These are phyloP conservation scores for Neurospora sp. DNA, from an alignment of 2,329 filamentous ascomycete genomes.

Conservation along the genomic window DNA sequence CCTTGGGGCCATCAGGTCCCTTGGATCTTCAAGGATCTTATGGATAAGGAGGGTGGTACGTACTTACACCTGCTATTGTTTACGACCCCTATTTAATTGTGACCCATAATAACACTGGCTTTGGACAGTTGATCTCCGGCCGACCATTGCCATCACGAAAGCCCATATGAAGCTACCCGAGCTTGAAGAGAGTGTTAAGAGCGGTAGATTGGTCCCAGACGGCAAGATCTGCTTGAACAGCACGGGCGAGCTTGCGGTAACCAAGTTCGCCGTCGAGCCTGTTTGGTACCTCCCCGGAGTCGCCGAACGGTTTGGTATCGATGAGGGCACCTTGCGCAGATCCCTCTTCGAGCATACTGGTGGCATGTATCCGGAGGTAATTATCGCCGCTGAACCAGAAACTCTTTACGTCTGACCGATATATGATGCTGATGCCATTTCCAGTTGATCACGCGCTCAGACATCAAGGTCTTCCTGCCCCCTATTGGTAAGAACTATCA, in stretches of 20 bases:
- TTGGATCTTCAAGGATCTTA: conserved; percentile 72
- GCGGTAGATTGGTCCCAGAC: conserved; percentile 67
- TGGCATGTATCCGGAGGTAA: conserved; percentile 81
- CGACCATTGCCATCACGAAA: conserved; percentile 84
- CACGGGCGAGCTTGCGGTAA: conserved; percentile 81
- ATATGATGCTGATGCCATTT: conserved; percentile 7
- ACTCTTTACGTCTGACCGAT: neutral
- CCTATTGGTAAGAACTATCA: conserved; percentile 58
- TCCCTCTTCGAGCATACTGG: conserved; percentile 92
- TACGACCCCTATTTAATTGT: neutral
- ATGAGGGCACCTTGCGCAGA: conserved; percentile 77
- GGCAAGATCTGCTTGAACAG: conserved; percentile 85
- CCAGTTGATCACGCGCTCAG: conserved; percentile 77
- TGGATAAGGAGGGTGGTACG: conserved; percentile 61
- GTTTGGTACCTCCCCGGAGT: conserved; percentile 84
- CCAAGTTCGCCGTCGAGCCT: conserved; percentile 94
- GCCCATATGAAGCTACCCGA: conserved; percentile 97
- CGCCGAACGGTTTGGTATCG: conserved; percentile 87
- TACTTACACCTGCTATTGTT: neutral
- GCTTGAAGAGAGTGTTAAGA: conserved; percentile 76
- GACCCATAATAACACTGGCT: conserved; percentile 4
- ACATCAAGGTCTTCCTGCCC: conserved; percentile 92
- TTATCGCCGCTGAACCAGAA: neutral
- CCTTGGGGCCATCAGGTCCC: conserved; percentile 82
- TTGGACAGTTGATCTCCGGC: conserved; percentile 65